Percentiles rank a stretch among this genome's conserved stretches.
Evolutionary conservation across 192 early-diverging fungal genomes (phyloP).

Genomic region (Gorgonomyces haynaldii): DNA sequence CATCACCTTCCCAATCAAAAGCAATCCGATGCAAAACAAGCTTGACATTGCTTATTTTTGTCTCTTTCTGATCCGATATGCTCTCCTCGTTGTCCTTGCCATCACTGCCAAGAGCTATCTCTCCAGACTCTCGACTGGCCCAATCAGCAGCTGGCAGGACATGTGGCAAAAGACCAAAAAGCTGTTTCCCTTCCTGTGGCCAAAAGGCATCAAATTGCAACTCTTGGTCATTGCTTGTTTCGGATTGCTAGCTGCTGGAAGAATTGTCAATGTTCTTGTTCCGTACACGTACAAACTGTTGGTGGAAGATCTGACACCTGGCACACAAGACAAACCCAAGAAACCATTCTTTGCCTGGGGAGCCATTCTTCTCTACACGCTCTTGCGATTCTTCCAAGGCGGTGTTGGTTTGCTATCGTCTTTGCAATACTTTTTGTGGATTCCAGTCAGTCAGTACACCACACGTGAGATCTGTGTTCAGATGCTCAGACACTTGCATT

Average conservation of each 20-base stretch:
- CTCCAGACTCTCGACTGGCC: no score
- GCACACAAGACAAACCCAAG: constrained; percentile 10
- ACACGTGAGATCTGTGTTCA: constrained; percentile 81
- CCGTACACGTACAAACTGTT: constrained; percentile 74
- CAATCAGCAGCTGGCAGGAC: no score
- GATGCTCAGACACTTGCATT: constrained; percentile 85
- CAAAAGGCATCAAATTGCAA: constrained; percentile 49
- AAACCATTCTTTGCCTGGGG: constrained; percentile 31
- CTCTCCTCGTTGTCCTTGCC: no score
- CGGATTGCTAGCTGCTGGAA: constrained; percentile 39
- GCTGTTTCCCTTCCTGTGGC: constrained; percentile 79
- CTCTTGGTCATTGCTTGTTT: constrained; percentile 59
- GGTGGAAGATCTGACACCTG: constrained; percentile 50
- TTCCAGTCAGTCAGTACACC: constrained; percentile 86
- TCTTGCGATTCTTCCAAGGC: constrained; percentile 64
- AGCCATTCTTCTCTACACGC: constrained; percentile 48
- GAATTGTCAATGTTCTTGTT: constrained; percentile 70
- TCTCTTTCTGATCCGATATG: no score
- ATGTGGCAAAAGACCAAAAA: constrained; percentile 30
- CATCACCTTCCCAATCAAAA: no score
- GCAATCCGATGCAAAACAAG: no score
- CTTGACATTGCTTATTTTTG: no score
- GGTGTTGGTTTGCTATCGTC: constrained; percentile 59
- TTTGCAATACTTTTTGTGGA: constrained; percentile 78
- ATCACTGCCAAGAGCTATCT: no score